Conservation (phyloP, 768 basidiomycete genomes). For the Glaciozyma martinii region DNA sequence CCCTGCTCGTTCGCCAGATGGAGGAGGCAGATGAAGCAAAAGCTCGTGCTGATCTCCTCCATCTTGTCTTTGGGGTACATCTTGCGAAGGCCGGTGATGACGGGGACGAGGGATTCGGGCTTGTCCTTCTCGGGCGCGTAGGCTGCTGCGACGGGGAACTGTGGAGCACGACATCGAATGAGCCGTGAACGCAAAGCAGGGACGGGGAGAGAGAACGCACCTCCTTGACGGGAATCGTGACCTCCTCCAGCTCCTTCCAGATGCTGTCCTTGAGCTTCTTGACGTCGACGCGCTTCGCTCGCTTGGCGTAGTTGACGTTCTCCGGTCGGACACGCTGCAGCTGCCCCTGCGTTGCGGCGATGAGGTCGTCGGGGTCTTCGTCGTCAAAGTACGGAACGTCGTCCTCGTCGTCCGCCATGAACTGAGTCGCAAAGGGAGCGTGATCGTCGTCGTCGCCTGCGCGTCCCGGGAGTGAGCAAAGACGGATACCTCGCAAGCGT, state of each 20-base stretch:
- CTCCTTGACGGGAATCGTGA: slow-evolving; percentile 24
- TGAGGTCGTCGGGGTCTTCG: slow-evolving; percentile 50
- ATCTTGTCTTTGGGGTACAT: slow-evolving; percentile 89
- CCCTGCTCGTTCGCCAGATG: slow-evolving; percentile 97
- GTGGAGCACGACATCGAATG: too few relatives aligned
- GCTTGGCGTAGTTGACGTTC: slow-evolving; percentile 84
- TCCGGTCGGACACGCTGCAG: slow-evolving; percentile 73
- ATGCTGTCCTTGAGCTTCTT: slow-evolving; percentile 95
- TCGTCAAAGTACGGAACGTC: slow-evolving; percentile 36
- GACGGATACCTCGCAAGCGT: not conserved
- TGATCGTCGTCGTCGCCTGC: not conserved
- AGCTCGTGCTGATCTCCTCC: slow-evolving; percentile 96
- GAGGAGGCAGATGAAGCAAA: slow-evolving; percentile 96
- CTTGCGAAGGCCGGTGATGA: slow-evolving; percentile 68
- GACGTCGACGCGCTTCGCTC: slow-evolving; percentile 93
- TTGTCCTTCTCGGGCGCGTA: not conserved
- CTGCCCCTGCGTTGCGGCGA: slow-evolving; percentile 63
- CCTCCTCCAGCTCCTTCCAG: slow-evolving; percentile 75
- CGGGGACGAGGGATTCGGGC: slow-evolving; percentile 38
- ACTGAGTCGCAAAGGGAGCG: slow-evolving; percentile 86
- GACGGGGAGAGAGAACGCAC: slow-evolving; percentile 3
- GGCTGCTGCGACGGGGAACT: too few relatives aligned
- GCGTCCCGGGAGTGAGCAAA: too few relatives aligned
- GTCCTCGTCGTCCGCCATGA: slow-evolving; percentile 81
- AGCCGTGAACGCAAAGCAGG: too few relatives aligned